Base-by-base conservation (phyloP, 257 asterid species). In the Asclepias syriaca region DNA sequence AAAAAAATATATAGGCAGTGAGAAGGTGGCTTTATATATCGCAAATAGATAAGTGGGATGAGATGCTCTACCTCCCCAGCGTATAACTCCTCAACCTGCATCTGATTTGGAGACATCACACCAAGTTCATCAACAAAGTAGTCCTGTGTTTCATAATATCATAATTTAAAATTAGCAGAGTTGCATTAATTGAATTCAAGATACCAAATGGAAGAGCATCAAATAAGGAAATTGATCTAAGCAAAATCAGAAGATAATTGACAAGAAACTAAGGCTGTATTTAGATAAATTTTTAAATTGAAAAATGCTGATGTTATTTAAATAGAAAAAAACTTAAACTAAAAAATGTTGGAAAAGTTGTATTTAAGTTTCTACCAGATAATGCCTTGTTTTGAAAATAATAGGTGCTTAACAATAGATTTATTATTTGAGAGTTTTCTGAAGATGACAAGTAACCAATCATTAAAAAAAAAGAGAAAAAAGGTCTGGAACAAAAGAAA, bases 91-190 rank as follows among this genome's bases (percentile, higher is more conserved):
- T 87, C 89, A 83, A 83, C 97, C 84, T 92, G 98, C 89, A 89
- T 32, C 88, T 95, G 98, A 79, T 53, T 87, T 65, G 99, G 99
- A 78, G 99, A 95, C 82, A 95, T 83, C 74, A 95, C 96, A 73
- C 99, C 99, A 75, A 95, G 78, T 84, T 95, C 99, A 88, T 95
- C 99, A 75, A 92, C 98, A 80, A 74, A 87, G 79, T 92, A 92
- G 77, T 95, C 99, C 99, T 94, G 88, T 83, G 87, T 57, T 72
- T 83, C 56, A 40, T 67, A 64, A 74, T 82, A 70, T 37, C 53
- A 74, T 12, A 29, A 64, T 27, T 45, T 45, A 76, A 57, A 55
- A 71, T 85, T 77, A 83, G 77, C 77, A 61, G 75, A 57, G 59
- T 37, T 46, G 72, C 27, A 57, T 21, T 27, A 48, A 22, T 55